A percentile compares a stretch with the other conserved stretches of the same genome.
Evolutionary conservation across 1,284 basidiomycete genomes (phyloP).

Genomic region (Ustilago hordei): DNA sequence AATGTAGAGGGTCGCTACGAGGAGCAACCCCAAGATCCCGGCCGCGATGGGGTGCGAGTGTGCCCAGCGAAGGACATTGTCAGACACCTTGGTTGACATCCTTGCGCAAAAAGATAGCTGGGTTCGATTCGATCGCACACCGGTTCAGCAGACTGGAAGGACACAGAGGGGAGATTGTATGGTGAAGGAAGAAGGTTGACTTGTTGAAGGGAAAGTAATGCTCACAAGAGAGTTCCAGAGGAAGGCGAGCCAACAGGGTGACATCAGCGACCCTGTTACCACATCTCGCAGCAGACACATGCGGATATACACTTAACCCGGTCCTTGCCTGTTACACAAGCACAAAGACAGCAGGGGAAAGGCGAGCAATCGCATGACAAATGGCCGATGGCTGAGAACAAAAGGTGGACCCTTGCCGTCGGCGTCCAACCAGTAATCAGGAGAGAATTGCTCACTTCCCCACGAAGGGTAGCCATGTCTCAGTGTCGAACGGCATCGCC

Average conservation of each 20-base stretch:
- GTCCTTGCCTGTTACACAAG: not conserved
- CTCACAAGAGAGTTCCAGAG: not conserved
- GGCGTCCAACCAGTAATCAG: slow-evolving; percentile 4
- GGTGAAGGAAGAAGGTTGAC: not conserved
- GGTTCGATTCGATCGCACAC: not conserved
- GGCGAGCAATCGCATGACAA: not conserved
- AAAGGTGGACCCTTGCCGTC: not conserved
- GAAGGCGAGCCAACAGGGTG: not conserved
- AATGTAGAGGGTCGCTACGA: slow-evolving; percentile 19
- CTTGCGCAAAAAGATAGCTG: not conserved
- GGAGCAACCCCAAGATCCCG: slow-evolving; percentile 10
- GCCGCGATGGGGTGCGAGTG: slow-evolving; percentile 20
- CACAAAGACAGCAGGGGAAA: not conserved
- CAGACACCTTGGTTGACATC: slow-evolving; percentile 36
- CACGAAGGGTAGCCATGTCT: not conserved
- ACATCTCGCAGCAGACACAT: not conserved
- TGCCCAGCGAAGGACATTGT: slow-evolving; percentile 24
- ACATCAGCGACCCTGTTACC: not conserved
- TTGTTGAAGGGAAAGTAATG: not conserved
- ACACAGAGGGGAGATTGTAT: not conserved
- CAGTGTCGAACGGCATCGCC: not conserved
- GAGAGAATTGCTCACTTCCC: not conserved
- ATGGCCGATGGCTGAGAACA: not conserved
- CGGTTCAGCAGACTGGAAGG: not conserved
- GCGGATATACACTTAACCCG: not conserved